These are phyloP conservation scores for Proliferodiscus dingleyae DNA, from an alignment of 2,329 filamentous ascomycete genomes.

Conservation along the genomic window DNA sequence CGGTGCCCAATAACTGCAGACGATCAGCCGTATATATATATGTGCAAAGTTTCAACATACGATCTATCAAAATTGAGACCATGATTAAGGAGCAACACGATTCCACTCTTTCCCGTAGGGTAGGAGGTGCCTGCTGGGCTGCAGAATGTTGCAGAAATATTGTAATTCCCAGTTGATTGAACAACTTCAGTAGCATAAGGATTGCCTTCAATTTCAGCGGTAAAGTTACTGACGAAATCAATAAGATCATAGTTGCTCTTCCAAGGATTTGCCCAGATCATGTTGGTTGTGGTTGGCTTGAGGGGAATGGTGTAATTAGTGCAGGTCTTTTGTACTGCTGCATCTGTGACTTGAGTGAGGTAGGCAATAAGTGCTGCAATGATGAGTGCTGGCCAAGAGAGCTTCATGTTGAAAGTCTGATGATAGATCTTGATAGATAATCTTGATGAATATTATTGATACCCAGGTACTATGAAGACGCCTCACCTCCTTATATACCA, in stretches of 20 bases:
- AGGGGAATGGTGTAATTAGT: conserved; percentile 4
- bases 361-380: not conserved
- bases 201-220: not conserved
- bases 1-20: conserved; percentile 30
- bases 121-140: not conserved
- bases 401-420: not conserved
- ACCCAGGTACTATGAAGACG: not conserved
- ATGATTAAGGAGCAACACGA: conserved; percentile 1
- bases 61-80: conserved; percentile 3
- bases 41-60: not conserved
- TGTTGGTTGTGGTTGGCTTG: conserved; percentile 1
- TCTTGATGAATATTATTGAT: not conserved
- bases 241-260: conserved; percentile 2
- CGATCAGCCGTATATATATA: not conserved
- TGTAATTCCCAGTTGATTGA: conserved; percentile 1
- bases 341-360: not conserved
- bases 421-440: not conserved
- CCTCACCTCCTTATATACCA: no score
- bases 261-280: conserved; percentile 2
- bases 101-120: not conserved
- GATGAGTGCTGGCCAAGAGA: not conserved
- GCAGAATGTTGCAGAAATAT: conserved; percentile 4
- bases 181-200: not conserved
- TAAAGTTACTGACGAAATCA: not conserved
- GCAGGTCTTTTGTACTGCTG: conserved; percentile 1